Percentiles rank a stretch among this genome's conserved stretches.
phyloP scores from a whole-genome alignment of 495 filamentous ascomycete species.

The Evansstolkia leycettana region DNA sequence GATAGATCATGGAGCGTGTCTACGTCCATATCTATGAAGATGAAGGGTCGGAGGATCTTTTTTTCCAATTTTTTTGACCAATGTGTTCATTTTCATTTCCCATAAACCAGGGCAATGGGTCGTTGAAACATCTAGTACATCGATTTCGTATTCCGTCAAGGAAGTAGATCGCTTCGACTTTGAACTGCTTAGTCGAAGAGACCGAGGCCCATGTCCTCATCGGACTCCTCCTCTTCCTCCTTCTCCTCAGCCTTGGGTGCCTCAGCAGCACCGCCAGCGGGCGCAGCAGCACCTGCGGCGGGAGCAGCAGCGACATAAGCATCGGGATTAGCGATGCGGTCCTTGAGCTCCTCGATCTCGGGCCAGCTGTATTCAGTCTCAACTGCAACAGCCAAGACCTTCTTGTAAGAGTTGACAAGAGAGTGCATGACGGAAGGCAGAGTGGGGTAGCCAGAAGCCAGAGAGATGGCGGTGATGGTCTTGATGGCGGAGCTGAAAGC shows the following conservation, averaged over 20 bases:
- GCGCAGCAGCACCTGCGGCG: slow-evolving; percentile 40
- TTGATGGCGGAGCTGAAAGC: slow-evolving; percentile 69
- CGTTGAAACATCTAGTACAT: slow-evolving; percentile 33
- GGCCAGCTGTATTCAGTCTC: slow-evolving; percentile 90
- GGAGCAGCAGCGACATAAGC: slow-evolving; percentile 78
- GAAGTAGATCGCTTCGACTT: slow-evolving; percentile 3
- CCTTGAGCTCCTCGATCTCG: slow-evolving; percentile 93
- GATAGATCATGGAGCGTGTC: slow-evolving; percentile 23
- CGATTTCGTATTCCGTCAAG: slow-evolving; percentile 19
- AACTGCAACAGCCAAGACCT: slow-evolving; percentile 78
- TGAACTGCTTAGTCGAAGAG: slow-evolving; percentile 42
- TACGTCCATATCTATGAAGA: slow-evolving; percentile 28
- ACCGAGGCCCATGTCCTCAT: slow-evolving; percentile 44
- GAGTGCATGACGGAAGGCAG: slow-evolving; percentile 95
- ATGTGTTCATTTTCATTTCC: slow-evolving; percentile 22
- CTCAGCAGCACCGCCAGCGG: slow-evolving; percentile 34
- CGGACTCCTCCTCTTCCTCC: slow-evolving; percentile 33
- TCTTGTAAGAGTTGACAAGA: slow-evolving; percentile 95
- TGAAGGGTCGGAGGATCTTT: slow-evolving; percentile 5
- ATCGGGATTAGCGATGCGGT: slow-evolving; percentile 96
- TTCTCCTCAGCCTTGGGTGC: slow-evolving; percentile 44
- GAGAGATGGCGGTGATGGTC: slow-evolving; percentile 80
- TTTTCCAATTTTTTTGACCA: slow-evolving; percentile 13
- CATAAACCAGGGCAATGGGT: slow-evolving; percentile 15
- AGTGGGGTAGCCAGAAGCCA: slow-evolving; percentile 88